Percentiles rank a stretch among this genome's conserved stretches.
Conservation (phyloP, 2,329 filamentous ascomycete genomes). For the Pseudocercospora fijiensis region DNA sequence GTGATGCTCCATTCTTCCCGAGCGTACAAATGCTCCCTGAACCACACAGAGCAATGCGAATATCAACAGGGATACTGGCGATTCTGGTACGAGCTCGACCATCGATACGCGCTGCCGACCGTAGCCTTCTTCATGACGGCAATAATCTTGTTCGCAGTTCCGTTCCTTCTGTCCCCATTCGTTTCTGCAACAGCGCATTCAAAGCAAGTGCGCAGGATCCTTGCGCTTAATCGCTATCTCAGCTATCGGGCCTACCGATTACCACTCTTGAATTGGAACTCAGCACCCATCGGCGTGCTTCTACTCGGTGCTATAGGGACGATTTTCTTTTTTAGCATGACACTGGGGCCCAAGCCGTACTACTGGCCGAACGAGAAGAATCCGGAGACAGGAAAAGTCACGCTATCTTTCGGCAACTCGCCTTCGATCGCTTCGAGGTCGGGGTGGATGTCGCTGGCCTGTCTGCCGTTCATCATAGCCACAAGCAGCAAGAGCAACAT, state of each 20-base stretch:
- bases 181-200: conserved; percentile 18
- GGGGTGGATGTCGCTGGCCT: conserved; percentile 54
- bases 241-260: conserved; percentile 44
- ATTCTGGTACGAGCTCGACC: conserved; percentile 57
- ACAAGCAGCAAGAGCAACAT: conserved; percentile 53
- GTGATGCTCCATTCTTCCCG: conserved; percentile 45
- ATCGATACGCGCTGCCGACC: conserved; percentile 53
- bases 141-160: conserved; percentile 51
- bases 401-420: conserved; percentile 47
- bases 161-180: conserved; percentile 38
- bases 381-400: conserved; percentile 17
- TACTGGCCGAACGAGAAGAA: conserved; percentile 39
- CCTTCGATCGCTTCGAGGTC: conserved; percentile 55
- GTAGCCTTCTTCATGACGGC: conserved; percentile 53
- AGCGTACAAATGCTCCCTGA: conserved; percentile 30
- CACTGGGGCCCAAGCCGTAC: conserved; percentile 48
- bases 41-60: conserved; percentile 47
- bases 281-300: conserved; percentile 48
- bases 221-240: conserved; percentile 43
- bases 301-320: conserved; percentile 43
- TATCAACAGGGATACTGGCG: conserved; percentile 51
- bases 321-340: conserved; percentile 49
- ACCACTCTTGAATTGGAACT: conserved; percentile 41
- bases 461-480: conserved; percentile 52
- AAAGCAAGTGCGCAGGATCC: conserved; percentile 26